phyloP scores from a whole-genome alignment of 1,139 yeast species.

The Lodderomyces elongisporus region DNA sequence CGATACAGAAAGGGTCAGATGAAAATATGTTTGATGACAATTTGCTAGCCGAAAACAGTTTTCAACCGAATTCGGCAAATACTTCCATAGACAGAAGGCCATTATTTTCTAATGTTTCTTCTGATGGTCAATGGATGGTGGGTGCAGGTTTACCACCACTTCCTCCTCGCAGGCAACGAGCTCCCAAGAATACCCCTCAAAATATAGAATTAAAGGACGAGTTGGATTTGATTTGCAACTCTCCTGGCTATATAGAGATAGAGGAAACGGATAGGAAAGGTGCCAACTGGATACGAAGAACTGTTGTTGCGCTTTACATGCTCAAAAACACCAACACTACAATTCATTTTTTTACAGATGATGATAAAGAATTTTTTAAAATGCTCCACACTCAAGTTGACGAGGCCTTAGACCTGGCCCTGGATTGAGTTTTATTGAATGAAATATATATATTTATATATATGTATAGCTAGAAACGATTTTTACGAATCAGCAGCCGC shows the following conservation, averaged over 20 bases:
- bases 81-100: conserved; percentile 17
- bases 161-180: conserved; percentile 9
- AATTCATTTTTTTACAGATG: conserved; percentile 35
- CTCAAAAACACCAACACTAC: conserved; percentile 38
- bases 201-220: conserved; percentile 6
- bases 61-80: conserved; percentile 2
- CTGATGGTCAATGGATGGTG: conserved; percentile 12
- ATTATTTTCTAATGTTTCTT: conserved; percentile 15
- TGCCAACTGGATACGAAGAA: conserved; percentile 45
- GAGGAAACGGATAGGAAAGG: conserved; percentile 44
- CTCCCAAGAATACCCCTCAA: conserved; percentile 1
- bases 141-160: conserved; percentile 11
- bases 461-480: no score
- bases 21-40: neutral
- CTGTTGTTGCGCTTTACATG: conserved; percentile 29
- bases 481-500: no score
- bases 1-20: neutral
- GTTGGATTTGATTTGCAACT: conserved; percentile 10
- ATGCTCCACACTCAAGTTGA: conserved; percentile 11
- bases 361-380: conserved; percentile 29
- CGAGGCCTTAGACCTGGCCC: conserved; percentile 4
- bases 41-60: conserved; percentile 2
- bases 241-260: conserved; percentile 18
- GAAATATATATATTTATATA: no score
- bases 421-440: no score